Conservation (phyloP, 2,329 filamentous ascomycete genomes). For the Dryadomyces quercus-mongolicae region DNA sequence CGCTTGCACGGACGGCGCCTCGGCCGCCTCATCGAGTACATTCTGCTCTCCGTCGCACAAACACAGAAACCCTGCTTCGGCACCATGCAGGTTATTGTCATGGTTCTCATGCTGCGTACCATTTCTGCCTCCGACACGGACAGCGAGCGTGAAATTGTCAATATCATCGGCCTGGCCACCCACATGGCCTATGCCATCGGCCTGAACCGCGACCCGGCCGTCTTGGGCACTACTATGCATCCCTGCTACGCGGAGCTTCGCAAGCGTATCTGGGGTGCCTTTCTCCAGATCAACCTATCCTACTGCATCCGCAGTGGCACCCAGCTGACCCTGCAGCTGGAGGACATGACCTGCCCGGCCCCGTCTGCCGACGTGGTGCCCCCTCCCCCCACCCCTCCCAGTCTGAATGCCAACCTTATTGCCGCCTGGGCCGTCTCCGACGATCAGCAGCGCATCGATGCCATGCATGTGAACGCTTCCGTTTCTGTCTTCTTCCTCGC, state of each 20-base stretch:
- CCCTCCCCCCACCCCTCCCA: not conserved
- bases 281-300: constrained; percentile 11
- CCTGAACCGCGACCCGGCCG: constrained; percentile 12
- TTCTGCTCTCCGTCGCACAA: not conserved
- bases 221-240: constrained; percentile 6
- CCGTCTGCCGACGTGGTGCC: not conserved
- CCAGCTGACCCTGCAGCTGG: constrained; percentile 9
- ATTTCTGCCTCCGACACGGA: constrained; percentile 6
- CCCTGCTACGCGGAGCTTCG: constrained; percentile 12
- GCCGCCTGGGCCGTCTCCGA: not conserved
- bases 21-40: constrained; percentile 1
- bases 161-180: not conserved
- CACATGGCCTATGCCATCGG: constrained; percentile 12
- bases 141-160: not conserved
- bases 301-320: constrained; percentile 13
- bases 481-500: not conserved
- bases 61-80: constrained; percentile 5
- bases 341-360: constrained; percentile 13
- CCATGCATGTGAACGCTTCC: not conserved
- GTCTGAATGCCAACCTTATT: not conserved
- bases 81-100: constrained; percentile 3
- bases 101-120: constrained; percentile 2
- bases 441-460: not conserved
- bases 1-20: constrained; percentile 7
- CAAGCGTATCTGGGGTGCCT: constrained; percentile 12